Percentiles rank a stretch among this genome's conserved stretches.
These are phyloP conservation scores for Medicago ruthenica DNA, from an alignment of 306 rosid genomes.

Conservation along the genomic window DNA sequence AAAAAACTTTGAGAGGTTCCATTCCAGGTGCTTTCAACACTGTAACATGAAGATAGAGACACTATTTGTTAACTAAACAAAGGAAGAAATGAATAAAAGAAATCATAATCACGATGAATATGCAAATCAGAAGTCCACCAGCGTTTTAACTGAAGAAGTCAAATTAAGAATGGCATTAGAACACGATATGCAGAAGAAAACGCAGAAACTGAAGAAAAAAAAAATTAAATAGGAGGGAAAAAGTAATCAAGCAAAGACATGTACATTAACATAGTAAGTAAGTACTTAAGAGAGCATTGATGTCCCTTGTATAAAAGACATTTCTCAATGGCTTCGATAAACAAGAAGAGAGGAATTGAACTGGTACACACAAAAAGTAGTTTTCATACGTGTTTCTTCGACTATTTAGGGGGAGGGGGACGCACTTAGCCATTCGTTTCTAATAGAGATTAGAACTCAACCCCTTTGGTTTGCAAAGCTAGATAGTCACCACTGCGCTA, in stretches of 20 bases:
- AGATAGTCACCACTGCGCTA: too few relatives aligned
- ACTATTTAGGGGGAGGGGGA: too few relatives aligned
- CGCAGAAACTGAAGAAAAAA: slow-evolving; percentile 13
- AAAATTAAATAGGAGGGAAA: not conserved
- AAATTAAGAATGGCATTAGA: slow-evolving; percentile 18
- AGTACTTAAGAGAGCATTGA: not conserved
- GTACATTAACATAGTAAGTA: not conserved
- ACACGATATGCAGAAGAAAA: slow-evolving; percentile 18
- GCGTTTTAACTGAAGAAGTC: slow-evolving; percentile 26
- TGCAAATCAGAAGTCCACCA: slow-evolving; percentile 14
- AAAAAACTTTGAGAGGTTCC: slow-evolving; percentile 73
- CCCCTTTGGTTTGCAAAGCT: not conserved
- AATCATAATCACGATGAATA: slow-evolving; percentile 13
- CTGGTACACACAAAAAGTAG: not conserved
- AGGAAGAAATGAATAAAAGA: slow-evolving; percentile 7
- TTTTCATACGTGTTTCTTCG: not conserved
- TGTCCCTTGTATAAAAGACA: slow-evolving; percentile 11
- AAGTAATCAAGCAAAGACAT: too few relatives aligned
- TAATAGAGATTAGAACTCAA: too few relatives aligned
- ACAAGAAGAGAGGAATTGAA: slow-evolving; percentile 13
- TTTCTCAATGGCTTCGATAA: not conserved
- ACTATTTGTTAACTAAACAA: slow-evolving; percentile 27
- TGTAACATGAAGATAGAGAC: slow-evolving; percentile 49
- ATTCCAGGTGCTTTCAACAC: slow-evolving; percentile 89
- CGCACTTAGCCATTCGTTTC: too few relatives aligned